Conservation (phyloP, 176 grass and related monocot species). For the Leersia perrieri region DNA sequence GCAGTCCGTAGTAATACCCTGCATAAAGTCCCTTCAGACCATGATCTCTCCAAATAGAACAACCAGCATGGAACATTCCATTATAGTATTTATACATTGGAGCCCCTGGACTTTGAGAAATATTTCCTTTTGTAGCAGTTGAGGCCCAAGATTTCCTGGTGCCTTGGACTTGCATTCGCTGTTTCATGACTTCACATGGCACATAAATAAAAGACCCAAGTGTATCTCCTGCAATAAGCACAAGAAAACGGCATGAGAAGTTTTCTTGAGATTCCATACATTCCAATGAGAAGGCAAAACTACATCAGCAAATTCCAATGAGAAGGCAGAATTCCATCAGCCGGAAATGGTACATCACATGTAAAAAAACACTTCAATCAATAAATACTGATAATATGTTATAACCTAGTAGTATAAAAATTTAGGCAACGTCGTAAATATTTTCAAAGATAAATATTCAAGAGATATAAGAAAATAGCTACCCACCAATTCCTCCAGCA, state of each 20-base stretch:
- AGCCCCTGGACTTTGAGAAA: conserved; percentile 42
- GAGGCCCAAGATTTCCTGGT: conserved; percentile 66
- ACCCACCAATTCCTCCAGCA: conserved; percentile 75
- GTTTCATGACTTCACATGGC: conserved; percentile 96
- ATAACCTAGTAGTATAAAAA: not conserved
- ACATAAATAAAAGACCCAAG: conserved; percentile 96
- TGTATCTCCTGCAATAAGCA: conserved; percentile 72
- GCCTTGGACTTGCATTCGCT: conserved; percentile 97
- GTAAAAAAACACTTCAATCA: not conserved
- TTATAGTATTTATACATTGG: conserved; percentile 86
- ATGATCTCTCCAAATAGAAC: conserved; percentile 83
- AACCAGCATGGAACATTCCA: conserved; percentile 84
- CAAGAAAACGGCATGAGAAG: conserved; percentile 2
- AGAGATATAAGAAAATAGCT: not conserved
- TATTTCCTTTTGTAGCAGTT: conserved; percentile 50
- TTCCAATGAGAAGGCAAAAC: conserved; percentile 10
- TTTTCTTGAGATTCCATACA: conserved; percentile 15
- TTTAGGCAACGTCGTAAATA: not conserved
- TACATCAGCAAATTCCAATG: not conserved
- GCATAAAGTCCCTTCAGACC: conserved; percentile 86
- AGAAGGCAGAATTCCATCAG: not conserved
- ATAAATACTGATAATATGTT: conserved; percentile 4
- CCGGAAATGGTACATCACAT: not conserved
- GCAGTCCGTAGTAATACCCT: conserved; percentile 47
- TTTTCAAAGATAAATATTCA: not conserved